Conservation (phyloP, 768 basidiomycete species). For the Pilatotrama ljubarskyi region DNA sequence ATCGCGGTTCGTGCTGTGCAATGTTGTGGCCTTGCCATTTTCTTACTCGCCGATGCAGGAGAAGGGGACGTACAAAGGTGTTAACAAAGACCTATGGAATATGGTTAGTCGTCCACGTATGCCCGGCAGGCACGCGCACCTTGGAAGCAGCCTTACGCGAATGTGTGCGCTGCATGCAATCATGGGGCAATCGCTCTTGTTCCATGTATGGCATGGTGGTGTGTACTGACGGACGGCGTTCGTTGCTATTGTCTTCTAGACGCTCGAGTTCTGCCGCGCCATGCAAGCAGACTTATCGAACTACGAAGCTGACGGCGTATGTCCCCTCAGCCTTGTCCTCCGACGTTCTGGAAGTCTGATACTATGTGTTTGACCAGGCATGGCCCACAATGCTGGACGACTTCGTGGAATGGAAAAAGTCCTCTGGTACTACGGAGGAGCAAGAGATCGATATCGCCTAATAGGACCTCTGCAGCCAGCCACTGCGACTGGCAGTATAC, state of each 20-base stretch:
- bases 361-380: slow-evolving; percentile 43
- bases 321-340: slow-evolving; percentile 8
- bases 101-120: slow-evolving; percentile 54
- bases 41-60: slow-evolving; percentile 31
- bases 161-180: neutral
- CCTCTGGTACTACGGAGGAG: neutral
- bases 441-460: neutral
- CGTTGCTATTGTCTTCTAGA: slow-evolving; percentile 40
- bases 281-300: slow-evolving; percentile 59
- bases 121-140: neutral
- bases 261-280: slow-evolving; percentile 73
- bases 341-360: neutral
- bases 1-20: slow-evolving; percentile 49
- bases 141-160: neutral
- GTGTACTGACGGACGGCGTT: neutral
- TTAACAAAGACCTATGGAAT: slow-evolving; percentile 83
- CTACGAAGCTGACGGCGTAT: slow-evolving; percentile 76
- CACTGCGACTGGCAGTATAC: neutral
- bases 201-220: neutral
- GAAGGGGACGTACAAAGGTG: slow-evolving; percentile 65
- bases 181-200: neutral
- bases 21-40: neutral
- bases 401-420: slow-evolving; percentile 68
- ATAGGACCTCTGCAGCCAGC: neutral
- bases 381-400: slow-evolving; percentile 85